These are phyloP conservation scores for Calonectria multiphialidica DNA, from an alignment of 2,329 filamentous ascomycete species.

Conservation along the genomic window DNA sequence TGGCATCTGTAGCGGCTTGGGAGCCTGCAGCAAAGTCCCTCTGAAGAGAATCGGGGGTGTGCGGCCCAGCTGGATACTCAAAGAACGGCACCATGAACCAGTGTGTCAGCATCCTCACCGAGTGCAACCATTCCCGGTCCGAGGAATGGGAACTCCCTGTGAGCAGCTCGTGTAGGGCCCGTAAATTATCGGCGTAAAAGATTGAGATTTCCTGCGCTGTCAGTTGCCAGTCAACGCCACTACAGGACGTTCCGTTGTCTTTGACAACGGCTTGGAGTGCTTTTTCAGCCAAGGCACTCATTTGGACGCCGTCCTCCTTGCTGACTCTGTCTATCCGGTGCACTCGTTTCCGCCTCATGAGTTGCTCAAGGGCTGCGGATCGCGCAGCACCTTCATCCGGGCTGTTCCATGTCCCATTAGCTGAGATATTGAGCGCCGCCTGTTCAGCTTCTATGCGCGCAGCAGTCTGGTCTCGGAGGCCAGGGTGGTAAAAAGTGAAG, in stretches of 20 bases:
- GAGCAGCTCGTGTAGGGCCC: neutral
- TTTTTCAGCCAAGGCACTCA: neutral
- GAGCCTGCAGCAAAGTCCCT: neutral
- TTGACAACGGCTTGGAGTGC: neutral
- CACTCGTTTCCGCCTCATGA: neutral
- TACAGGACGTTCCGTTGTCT: neutral
- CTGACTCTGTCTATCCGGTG: neutral
- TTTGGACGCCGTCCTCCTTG: neutral
- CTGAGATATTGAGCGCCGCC: neutral
- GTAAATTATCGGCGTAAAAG: neutral
- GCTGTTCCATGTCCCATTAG: neutral
- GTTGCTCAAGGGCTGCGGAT: neutral
- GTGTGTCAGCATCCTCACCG: neutral
- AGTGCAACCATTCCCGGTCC: neutral
- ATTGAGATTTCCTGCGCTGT: neutral
- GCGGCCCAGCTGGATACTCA: neutral
- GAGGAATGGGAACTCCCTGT: no score
- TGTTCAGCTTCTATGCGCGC: neutral
- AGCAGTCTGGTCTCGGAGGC: neutral
- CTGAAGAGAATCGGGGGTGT: neutral
- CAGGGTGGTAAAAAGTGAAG: neutral
- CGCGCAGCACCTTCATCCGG: neutral
- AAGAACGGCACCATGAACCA: neutral
- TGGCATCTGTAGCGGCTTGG: neutral
- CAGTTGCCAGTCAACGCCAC: neutral